These are phyloP conservation scores for Pyrenopolyporus hunteri DNA, from an alignment of 495 filamentous ascomycete species.

Conservation along the genomic window DNA sequence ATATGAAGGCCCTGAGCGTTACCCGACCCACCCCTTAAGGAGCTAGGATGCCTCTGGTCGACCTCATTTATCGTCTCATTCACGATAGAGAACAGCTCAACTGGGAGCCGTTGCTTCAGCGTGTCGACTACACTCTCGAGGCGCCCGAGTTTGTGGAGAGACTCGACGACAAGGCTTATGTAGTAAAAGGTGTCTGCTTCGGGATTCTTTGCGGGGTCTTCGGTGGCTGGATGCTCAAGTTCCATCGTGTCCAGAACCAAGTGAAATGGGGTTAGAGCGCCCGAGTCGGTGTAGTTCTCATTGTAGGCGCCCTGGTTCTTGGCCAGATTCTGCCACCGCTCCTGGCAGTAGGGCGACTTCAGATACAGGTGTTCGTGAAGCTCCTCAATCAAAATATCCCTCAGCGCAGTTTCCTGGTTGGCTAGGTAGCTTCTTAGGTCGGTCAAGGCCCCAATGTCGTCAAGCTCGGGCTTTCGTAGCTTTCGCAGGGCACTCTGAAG, in stretches of 20 bases:
- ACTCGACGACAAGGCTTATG: slow-evolving; percentile 84
- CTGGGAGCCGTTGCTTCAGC: slow-evolving; percentile 89
- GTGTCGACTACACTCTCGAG: slow-evolving; percentile 85
- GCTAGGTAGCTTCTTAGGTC: slow-evolving; percentile 87
- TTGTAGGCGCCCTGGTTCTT: slow-evolving; percentile 55
- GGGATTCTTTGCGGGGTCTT: slow-evolving; percentile 88
- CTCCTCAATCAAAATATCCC: slow-evolving; percentile 95
- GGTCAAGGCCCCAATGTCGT: slow-evolving; percentile 85
- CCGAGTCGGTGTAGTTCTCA: slow-evolving; percentile 54
- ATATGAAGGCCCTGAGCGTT: slow-evolving; percentile 66
- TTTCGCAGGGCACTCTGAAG: slow-evolving; percentile 83
- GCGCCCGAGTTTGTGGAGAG: slow-evolving; percentile 83
- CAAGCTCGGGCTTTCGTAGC: slow-evolving; percentile 85
- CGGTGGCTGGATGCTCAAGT: slow-evolving; percentile 67
- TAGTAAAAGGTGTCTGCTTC: slow-evolving; percentile 95
- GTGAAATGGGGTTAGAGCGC: slow-evolving; percentile 65
- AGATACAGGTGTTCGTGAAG: slow-evolving; percentile 96
- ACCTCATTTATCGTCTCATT: slow-evolving; percentile 94
- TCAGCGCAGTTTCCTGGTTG: slow-evolving; percentile 89
- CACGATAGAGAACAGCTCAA: slow-evolving; percentile 92
- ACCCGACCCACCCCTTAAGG: slow-evolving; percentile 59
- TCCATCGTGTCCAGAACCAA: slow-evolving; percentile 82
- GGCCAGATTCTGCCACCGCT: slow-evolving; percentile 82
- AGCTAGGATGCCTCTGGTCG: slow-evolving; percentile 84
- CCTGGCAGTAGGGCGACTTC: slow-evolving; percentile 94